Base-by-base conservation (phyloP, 2,329 filamentous ascomycete genomes). In the Fusarium sp. region DNA sequence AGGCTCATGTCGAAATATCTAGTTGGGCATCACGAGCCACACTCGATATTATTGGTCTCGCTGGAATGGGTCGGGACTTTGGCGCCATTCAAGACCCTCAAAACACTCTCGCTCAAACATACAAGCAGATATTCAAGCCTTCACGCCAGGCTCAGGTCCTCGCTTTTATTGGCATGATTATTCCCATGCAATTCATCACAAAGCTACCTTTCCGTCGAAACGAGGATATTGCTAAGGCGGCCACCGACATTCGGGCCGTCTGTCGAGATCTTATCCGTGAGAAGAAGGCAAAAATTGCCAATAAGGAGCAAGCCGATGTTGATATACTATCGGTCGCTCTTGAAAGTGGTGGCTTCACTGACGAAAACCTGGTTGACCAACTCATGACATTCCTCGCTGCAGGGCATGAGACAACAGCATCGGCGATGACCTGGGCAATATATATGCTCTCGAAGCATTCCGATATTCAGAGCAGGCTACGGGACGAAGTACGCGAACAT, bases 381-480 rank as follows among this genome's bases (percentile, higher is more conserved):
- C 89, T 96, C 80, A 96, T 97, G 93, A 97, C 94, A 1, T 96
- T 97, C 84, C 88, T 97, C 10, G 92, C 92, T 2, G 94, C 94
- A 0, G 92, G 92, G 28, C 94, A 96, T 81, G 93, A 96, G 83
- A 96, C 94, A 2, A 95, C 93, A 0, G 90, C 94, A 2, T 88
- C 91, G 2, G 88, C 93, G 24, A 86, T 96, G 79, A 92, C 91
- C n/a, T 96, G 93, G 92, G 89, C 91, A 7, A 82, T 91, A 13
- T 93, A 94, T 79, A 84, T 92, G 48, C 87, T 96, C n/a, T 89
- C 89, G 75, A 86, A 87, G 26, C 82, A 94, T 75, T 91, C 90
- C 0, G 86, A 90, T 2, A 84, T 93, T 6, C 93, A 96, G 82
- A 82, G 82, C 28, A 87, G 87, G 6, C 88, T 97, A 8, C 91